A percentile compares a stretch with the other conserved stretches of the same genome.
These are phyloP conservation scores for Colletotrichum plurivorum DNA, from an alignment of 2,329 filamentous ascomycete species.

Conservation along the genomic window DNA sequence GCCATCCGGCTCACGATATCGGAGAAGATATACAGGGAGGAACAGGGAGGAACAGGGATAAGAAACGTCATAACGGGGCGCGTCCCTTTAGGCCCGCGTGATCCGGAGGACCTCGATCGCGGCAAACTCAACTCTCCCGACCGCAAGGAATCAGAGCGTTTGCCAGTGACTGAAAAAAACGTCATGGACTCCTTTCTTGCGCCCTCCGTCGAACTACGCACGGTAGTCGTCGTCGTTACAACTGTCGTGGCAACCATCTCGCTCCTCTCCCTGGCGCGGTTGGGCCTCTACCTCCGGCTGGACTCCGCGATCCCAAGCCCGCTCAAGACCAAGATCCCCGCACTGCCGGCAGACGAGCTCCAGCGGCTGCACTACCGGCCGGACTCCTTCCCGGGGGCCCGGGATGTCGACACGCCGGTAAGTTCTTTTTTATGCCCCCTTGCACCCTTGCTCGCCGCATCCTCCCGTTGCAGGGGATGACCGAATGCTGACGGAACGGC, in stretches of 20 bases:
- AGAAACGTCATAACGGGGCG: too few relatives aligned
- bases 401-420: conserved; percentile 79
- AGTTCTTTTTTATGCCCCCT: conserved; percentile 42
- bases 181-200: conserved; percentile 49
- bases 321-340: conserved; percentile 56
- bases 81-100: conserved; percentile 3
- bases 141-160: too few relatives aligned
- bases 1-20: too few relatives aligned
- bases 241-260: conserved; percentile 59
- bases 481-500: conserved; percentile 14
- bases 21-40: too few relatives aligned
- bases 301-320: conserved; percentile 60
- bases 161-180: background rate
- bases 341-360: conserved; percentile 53
- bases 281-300: conserved; percentile 56
- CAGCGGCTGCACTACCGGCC: conserved; percentile 70
- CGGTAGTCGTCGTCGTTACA: conserved; percentile 53
- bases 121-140: conserved; percentile 1
- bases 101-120: background rate
- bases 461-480: too few relatives aligned
- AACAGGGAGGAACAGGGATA: too few relatives aligned
- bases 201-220: conserved; percentile 44
- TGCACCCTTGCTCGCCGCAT: too few relatives aligned
- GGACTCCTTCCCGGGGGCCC: conserved; percentile 78
- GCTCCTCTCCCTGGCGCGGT: conserved; percentile 52